These are phyloP conservation scores for Scheffersomyces spartinae DNA, from an alignment of 805 yeast species.

Conservation along the genomic window DNA sequence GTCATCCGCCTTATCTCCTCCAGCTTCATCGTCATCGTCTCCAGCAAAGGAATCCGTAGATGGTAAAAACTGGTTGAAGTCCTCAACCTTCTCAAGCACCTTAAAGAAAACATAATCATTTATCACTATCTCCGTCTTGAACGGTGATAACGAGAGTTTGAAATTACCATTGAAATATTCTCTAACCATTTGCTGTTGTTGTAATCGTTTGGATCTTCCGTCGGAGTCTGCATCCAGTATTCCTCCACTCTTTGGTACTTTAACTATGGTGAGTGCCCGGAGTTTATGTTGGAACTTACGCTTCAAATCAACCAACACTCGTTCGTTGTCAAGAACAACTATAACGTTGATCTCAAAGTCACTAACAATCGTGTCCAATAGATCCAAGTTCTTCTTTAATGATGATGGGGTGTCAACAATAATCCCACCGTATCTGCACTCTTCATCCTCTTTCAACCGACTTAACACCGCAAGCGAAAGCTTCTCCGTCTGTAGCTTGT, in stretches of 20 bases:
- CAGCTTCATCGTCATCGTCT: slow-evolving; percentile 10
- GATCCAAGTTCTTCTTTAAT: slow-evolving; percentile 33
- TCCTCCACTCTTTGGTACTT: slow-evolving; percentile 65
- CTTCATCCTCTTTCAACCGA: slow-evolving; percentile 39
- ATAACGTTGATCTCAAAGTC: slow-evolving; percentile 50
- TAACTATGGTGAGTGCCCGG: slow-evolving; percentile 35
- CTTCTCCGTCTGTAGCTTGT: slow-evolving; percentile 39
- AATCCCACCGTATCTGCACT: slow-evolving; percentile 39
- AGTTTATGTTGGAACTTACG: slow-evolving; percentile 33
- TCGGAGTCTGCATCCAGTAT: slow-evolving; percentile 66
- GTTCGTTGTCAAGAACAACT: slow-evolving; percentile 68
- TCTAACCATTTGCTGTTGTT: slow-evolving; percentile 67
- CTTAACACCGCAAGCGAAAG: slow-evolving; percentile 24
- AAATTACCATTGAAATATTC: slow-evolving; percentile 84
- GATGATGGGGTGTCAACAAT: slow-evolving; percentile 70
- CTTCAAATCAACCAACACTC: slow-evolving; percentile 51
- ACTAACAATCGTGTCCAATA: slow-evolving; percentile 46
- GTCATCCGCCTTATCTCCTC: slow-evolving; percentile 13
- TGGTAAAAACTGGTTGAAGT: slow-evolving; percentile 2
- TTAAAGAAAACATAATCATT: slow-evolving; percentile 49
- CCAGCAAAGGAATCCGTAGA: slow-evolving; percentile 2
- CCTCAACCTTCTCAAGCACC: slow-evolving; percentile 33
- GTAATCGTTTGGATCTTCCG: slow-evolving; percentile 52
- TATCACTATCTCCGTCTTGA: slow-evolving; percentile 63
- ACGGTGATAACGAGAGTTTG: slow-evolving; percentile 66